Percentiles rank a stretch among this genome's conserved stretches.
Conservation (phyloP, 164 flowering plant species). For the Dillenia suffruticosa region DNA sequence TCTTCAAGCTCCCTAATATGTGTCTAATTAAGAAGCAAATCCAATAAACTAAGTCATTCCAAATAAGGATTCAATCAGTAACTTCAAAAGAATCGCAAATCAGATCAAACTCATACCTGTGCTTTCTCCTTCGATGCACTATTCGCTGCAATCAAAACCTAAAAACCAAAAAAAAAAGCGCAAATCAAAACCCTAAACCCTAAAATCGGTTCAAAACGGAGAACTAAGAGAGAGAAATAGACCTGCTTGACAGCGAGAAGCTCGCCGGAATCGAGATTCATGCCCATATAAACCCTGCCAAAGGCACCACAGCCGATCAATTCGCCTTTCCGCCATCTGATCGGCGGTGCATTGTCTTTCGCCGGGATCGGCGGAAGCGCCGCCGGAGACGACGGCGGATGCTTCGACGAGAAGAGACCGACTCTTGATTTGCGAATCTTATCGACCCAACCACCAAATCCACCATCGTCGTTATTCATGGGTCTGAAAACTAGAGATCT, state of each 20-base stretch:
- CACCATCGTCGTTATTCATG: conserved; percentile 32
- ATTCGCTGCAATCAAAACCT: conserved; percentile 56
- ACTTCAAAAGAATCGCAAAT: background rate
- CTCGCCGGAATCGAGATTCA: conserved; percentile 98
- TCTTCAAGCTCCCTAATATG: conserved; percentile 91
- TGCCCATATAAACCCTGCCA: conserved; percentile 95
- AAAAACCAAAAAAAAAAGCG: conserved; percentile 8
- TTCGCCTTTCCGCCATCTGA: conserved; percentile 94
- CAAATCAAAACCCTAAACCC: background rate
- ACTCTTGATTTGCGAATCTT: conserved; percentile 75
- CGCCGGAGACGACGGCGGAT: conserved; percentile 28
- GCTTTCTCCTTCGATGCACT: conserved; percentile 59
- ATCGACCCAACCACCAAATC: conserved; percentile 48
- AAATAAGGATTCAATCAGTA: background rate
- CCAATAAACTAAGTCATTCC: conserved; percentile 2
- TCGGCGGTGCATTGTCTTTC: conserved; percentile 31
- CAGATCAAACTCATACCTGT: conserved; percentile 31
- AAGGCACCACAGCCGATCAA: conserved; percentile 96
- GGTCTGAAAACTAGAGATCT: conserved; percentile 67
- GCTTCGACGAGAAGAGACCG: conserved; percentile 54
- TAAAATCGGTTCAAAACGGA: background rate
- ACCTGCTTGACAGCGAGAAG: conserved; percentile 96
- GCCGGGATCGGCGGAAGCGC: conserved; percentile 29
- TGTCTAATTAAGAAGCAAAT: conserved; percentile 37
- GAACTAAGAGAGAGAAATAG: background rate